A percentile compares a stretch with the other conserved stretches of the same genome.
Evolutionary conservation across 148 eudicot species (phyloP).

Genomic region (Arctostaphylos glauca): DNA sequence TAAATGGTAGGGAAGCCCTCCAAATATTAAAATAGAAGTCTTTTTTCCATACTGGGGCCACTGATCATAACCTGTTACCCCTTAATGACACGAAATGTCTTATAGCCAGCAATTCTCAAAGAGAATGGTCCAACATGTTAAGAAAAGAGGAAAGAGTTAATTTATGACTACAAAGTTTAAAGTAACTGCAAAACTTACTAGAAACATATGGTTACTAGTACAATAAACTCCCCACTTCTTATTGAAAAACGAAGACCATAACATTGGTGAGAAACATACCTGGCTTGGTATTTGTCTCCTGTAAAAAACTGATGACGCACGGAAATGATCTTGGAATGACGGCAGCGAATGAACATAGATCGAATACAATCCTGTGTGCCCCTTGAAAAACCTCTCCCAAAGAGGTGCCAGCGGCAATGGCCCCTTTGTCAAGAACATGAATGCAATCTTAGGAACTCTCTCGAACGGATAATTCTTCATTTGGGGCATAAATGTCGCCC

Average conservation of each 20-base stretch:
- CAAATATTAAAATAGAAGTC: not conserved
- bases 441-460: slow-evolving; percentile 80
- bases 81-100: not conserved
- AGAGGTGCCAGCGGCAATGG: slow-evolving; percentile 90
- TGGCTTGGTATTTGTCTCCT: slow-evolving; percentile 77
- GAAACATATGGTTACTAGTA: not conserved
- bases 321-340: slow-evolving; percentile 45
- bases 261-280: slow-evolving; percentile 39
- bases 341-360: slow-evolving; percentile 84
- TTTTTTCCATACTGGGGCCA: not conserved
- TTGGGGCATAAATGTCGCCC: slow-evolving; percentile 65
- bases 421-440: slow-evolving; percentile 95
- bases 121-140: not conserved
- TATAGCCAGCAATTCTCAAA: slow-evolving; percentile 1
- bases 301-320: slow-evolving; percentile 72
- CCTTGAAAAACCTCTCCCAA: slow-evolving; percentile 92
- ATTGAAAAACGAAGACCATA: not conserved
- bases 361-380: slow-evolving; percentile 57
- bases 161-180: not conserved
- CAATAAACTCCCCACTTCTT: not conserved
- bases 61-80: slow-evolving; percentile 3
- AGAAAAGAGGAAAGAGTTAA: not conserved
- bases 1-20: not conserved
- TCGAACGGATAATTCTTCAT: slow-evolving; percentile 60
- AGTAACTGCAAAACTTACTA: not conserved